phyloP scores from a whole-genome alignment of 768 basidiomycete genomes.

The Suillus fuscotomentosus region DNA sequence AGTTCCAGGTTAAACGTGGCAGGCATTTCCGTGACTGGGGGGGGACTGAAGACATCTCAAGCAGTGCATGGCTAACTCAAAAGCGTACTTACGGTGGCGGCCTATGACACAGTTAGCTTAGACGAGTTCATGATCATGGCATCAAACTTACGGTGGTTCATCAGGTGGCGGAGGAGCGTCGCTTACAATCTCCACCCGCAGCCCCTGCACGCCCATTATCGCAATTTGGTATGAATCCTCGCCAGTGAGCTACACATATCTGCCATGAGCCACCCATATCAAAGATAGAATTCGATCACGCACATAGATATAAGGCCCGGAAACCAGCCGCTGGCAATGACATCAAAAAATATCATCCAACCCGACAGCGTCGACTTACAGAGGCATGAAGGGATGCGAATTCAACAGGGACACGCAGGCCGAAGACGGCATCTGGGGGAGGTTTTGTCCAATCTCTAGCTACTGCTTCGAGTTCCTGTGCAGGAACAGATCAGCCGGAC shows the following conservation, averaged over 20 bases:
- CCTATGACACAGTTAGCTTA: conserved; percentile 26
- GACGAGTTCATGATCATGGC: background rate
- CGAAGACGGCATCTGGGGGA: conserved; percentile 74
- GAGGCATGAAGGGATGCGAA: conserved; percentile 83
- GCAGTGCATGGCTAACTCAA: conserved; percentile 14
- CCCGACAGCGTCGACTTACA: conserved; percentile 42
- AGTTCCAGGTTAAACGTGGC: conserved; percentile 84
- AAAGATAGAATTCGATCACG: conserved; percentile 24
- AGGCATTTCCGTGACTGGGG: conserved; percentile 85
- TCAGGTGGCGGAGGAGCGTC: conserved; percentile 85
- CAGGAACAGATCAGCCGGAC: conserved; percentile 7
- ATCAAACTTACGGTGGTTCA: conserved; percentile 69
- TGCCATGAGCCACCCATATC: conserved; percentile 21
- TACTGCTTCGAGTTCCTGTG: conserved; percentile 74
- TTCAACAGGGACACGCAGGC: conserved; percentile 82
- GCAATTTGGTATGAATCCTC: conserved; percentile 91
- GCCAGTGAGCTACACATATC: conserved; percentile 57
- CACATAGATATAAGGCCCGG: conserved; percentile 85
- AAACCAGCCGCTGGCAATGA: conserved; percentile 61
- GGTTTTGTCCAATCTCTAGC: conserved; percentile 88
- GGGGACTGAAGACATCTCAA: conserved; percentile 37
- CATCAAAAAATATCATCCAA: conserved; percentile 20
- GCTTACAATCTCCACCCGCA: conserved; percentile 82
- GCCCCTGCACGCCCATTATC: conserved; percentile 76
- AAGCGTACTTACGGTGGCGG: conserved; percentile 46